phyloP scores from a whole-genome alignment of 495 filamentous ascomycete genomes.

The Staphylotrichum tortipilum region DNA sequence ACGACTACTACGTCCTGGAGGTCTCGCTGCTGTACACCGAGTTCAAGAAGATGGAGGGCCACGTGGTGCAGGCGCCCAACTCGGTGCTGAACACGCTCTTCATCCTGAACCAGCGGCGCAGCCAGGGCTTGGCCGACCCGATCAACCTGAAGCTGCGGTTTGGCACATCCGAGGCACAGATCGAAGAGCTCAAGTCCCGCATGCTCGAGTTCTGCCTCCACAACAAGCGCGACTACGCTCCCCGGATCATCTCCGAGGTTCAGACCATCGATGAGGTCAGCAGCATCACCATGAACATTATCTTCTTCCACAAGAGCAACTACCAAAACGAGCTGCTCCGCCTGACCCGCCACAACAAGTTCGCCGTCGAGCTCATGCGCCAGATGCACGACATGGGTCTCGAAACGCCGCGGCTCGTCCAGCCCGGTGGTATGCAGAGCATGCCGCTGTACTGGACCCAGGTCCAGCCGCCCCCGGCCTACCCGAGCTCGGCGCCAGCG shows the following conservation, averaged over 20 bases:
- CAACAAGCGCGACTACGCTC: constrained; percentile 88
- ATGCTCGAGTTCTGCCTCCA: constrained; percentile 75
- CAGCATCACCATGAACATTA: constrained; percentile 77
- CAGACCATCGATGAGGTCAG: constrained; percentile 50
- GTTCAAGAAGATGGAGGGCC: constrained; percentile 97
- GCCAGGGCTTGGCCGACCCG: constrained; percentile 80
- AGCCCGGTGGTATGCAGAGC: constrained; percentile 50
- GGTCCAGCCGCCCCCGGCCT: constrained; percentile 24
- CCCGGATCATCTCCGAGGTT: constrained; percentile 84
- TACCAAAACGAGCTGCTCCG: constrained; percentile 87
- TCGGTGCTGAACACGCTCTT: constrained; percentile 86
- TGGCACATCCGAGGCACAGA: constrained; percentile 78
- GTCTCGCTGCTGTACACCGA: constrained; percentile 93
- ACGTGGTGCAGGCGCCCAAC: constrained; percentile 93
- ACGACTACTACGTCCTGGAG: constrained; percentile 94
- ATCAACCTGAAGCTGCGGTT: constrained; percentile 79
- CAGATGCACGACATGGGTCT: constrained; percentile 77
- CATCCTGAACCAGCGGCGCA: constrained; percentile 88
- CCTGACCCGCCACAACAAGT: constrained; percentile 85
- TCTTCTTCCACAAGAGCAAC: constrained; percentile 95
- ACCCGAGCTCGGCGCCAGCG: constrained; percentile 7
- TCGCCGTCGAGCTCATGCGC: constrained; percentile 88
- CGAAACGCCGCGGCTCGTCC: constrained; percentile 72
- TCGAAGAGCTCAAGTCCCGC: constrained; percentile 73
- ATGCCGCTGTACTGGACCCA: constrained; percentile 43